Conservation (phyloP, 768 basidiomycete genomes). For the Tricholoma furcatifolium region DNA sequence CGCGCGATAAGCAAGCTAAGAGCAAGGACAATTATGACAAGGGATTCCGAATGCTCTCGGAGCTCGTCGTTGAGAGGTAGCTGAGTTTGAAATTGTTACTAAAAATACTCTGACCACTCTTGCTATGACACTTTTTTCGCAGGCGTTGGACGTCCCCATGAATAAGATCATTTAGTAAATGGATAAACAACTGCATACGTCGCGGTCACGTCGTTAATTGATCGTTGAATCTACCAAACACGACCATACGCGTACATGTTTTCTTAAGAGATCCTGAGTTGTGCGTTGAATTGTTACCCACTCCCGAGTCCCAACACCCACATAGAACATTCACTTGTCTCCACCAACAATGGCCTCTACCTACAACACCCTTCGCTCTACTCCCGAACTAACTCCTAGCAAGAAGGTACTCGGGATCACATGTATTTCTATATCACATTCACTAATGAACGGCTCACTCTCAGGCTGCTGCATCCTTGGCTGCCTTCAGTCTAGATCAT, state of each 20-base stretch:
- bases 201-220: constrained; percentile 20
- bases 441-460: constrained; percentile 7
- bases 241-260: constrained; percentile 27
- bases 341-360: constrained; percentile 28
- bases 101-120: too few species aligned
- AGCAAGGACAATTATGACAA: too few species aligned
- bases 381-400: constrained; percentile 44
- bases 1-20: too few species aligned
- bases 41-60: too few species aligned
- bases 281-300: too few species aligned
- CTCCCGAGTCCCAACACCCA: constrained; percentile 4
- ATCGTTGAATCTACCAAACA: constrained; percentile 33
- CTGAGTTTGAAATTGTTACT: too few species aligned
- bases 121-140: too few species aligned
- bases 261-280: constrained; percentile 17
- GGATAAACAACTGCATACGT: constrained; percentile 24
- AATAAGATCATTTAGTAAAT: constrained; percentile 13
- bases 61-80: too few species aligned
- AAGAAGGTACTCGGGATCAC: constrained; percentile 40
- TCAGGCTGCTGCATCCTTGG: constrained; percentile 44
- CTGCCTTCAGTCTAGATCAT: constrained; percentile 38
- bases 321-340: constrained; percentile 2
- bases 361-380: constrained; percentile 23
- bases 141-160: too few species aligned
- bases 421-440: constrained; percentile 1